phyloP scores from a whole-genome alignment of 768 basidiomycete species.

The Tulasnella sp. region DNA sequence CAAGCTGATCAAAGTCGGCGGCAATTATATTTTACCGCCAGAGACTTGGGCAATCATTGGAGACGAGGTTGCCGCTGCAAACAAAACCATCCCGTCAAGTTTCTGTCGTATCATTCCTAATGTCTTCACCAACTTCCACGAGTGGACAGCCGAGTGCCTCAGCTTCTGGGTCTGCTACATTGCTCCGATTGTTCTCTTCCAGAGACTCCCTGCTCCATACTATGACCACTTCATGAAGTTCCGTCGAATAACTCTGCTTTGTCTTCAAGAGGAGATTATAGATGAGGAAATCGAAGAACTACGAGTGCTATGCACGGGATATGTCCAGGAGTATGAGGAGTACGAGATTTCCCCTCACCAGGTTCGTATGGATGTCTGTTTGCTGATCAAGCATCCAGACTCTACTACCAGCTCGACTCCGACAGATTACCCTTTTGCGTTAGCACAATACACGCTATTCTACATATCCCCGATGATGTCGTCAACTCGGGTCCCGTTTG shows the following conservation, averaged over 20 bases:
- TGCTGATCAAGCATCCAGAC: not conserved
- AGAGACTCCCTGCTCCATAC: slow-evolving; percentile 27
- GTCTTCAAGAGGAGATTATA: slow-evolving; percentile 19
- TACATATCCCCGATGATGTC: slow-evolving; percentile 4
- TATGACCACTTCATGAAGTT: slow-evolving; percentile 35
- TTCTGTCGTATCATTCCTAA: slow-evolving; percentile 28
- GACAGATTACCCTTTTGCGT: not conserved
- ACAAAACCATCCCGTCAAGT: slow-evolving; percentile 29
- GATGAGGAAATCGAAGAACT: slow-evolving; percentile 25
- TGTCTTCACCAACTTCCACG: slow-evolving; percentile 21
- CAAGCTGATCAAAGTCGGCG: slow-evolving; percentile 24
- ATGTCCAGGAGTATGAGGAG: not conserved
- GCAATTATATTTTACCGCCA: slow-evolving; percentile 21
- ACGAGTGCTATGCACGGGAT: slow-evolving; percentile 15
- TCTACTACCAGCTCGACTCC: not conserved
- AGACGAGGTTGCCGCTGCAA: slow-evolving; percentile 24
- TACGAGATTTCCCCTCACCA: not conserved
- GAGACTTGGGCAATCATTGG: slow-evolving; percentile 35
- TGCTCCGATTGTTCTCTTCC: slow-evolving; percentile 29
- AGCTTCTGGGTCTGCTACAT: slow-evolving; percentile 33
- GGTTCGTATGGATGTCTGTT: not conserved
- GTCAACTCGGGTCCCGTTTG: not conserved
- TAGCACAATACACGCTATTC: not conserved
- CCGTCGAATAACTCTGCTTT: slow-evolving; percentile 28
- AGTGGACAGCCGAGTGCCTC: slow-evolving; percentile 30